Evolutionary conservation across 306 rosid genomes (phyloP).

Genomic region (Alnus rubra): DNA sequence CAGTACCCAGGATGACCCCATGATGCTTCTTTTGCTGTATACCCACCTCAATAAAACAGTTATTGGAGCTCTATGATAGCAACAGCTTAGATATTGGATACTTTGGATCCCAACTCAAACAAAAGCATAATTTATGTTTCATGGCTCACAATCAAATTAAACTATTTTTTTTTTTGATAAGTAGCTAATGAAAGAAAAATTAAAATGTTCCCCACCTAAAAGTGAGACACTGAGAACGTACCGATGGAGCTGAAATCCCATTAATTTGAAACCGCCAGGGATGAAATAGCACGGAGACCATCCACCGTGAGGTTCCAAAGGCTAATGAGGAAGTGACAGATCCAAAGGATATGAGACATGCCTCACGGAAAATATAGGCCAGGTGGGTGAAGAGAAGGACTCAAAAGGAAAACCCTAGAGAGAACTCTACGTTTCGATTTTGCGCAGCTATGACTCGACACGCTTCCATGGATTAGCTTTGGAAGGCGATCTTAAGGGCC

Average conservation of each 20-base stretch:
- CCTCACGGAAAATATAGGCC: slow-evolving; percentile 23
- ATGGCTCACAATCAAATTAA: background rate
- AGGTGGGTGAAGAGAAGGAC: slow-evolving; percentile 42
- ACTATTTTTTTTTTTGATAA: too few relatives aligned
- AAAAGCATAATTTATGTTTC: background rate
- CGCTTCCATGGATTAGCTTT: slow-evolving; percentile 55
- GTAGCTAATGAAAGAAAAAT: background rate
- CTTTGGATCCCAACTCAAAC: background rate
- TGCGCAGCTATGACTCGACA: slow-evolving; percentile 87
- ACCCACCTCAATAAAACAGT: background rate
- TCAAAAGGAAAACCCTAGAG: slow-evolving; percentile 75
- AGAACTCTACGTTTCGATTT: slow-evolving; percentile 38
- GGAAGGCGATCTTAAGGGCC: slow-evolving; percentile 99
- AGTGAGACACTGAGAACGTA: slow-evolving; percentile 32
- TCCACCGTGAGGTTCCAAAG: slow-evolving; percentile 16
- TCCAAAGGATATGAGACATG: slow-evolving; percentile 35
- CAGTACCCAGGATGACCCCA: background rate
- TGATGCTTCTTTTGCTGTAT: background rate
- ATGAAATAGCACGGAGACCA: slow-evolving; percentile 9
- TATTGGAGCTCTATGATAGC: background rate
- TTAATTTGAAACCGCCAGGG: slow-evolving; percentile 28
- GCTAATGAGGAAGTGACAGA: slow-evolving; percentile 17
- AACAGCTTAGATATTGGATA: background rate
- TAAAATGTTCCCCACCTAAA: slow-evolving; percentile 54
- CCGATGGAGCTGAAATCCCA: slow-evolving; percentile 36